phyloP scores from a whole-genome alignment of 306 rosid species.

The Rosa lucieae region DNA sequence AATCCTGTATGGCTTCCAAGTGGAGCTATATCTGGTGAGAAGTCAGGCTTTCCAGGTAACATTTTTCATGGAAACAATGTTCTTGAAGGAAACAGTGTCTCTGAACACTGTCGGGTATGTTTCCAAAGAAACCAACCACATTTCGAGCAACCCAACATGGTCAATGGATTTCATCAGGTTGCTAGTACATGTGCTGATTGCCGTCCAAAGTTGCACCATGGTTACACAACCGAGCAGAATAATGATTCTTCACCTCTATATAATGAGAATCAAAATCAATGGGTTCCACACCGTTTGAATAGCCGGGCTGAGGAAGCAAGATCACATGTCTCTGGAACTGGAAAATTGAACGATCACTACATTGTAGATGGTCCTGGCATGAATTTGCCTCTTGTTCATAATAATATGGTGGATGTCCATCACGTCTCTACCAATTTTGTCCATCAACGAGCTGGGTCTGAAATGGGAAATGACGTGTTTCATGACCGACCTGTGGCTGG shows the following conservation, averaged over 20 bases:
- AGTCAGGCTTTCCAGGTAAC: conserved; percentile 68
- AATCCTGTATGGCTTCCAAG: conserved; percentile 62
- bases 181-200: conserved; percentile 60
- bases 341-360: conserved; percentile 60
- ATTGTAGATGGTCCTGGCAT: conserved; percentile 58
- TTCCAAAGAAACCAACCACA: conserved; percentile 70
- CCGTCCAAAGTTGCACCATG: conserved; percentile 68
- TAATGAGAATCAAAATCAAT: conserved; percentile 58
- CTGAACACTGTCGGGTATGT: conserved; percentile 69
- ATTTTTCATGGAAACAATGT: conserved; percentile 54
- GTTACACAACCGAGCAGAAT: conserved; percentile 53
- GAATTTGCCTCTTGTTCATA: conserved; percentile 56
- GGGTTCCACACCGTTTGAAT: conserved; percentile 60
- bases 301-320: conserved; percentile 60
- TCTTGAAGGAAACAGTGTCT: conserved; percentile 67
- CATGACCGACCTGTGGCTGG: conserved; percentile 67
- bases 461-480: conserved; percentile 60
- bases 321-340: conserved; percentile 50
- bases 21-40: conserved; percentile 60
- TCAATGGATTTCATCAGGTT: conserved; percentile 57
- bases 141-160: conserved; percentile 54
- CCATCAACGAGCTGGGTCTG: conserved; percentile 58
- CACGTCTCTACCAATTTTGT: conserved; percentile 46
- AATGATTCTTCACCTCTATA: conserved; percentile 54
- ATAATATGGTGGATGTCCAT: conserved; percentile 55